Evolutionary conservation across 2,329 filamentous ascomycete genomes (phyloP).

Genomic region (Paracoccidioides lutzii): DNA sequence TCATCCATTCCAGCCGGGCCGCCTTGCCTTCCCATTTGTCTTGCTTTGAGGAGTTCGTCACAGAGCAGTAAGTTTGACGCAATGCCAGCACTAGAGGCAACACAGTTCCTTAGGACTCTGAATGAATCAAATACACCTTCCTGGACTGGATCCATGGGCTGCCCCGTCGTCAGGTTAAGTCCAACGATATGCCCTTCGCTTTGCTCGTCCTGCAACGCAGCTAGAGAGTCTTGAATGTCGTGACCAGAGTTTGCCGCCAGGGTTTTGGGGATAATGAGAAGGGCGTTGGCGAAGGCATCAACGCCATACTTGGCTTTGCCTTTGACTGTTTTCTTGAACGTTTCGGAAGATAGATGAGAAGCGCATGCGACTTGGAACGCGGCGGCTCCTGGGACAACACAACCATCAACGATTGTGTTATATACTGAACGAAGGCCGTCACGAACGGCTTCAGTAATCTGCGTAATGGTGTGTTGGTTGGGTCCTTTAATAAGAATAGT

Average conservation of each 20-base stretch:
- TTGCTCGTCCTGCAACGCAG: conserved; percentile 73
- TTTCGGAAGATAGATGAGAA: conserved; percentile 71
- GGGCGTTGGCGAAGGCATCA: conserved; percentile 82
- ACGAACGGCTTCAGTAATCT: conserved; percentile 91
- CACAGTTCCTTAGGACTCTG: conserved; percentile 82
- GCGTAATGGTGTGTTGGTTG: conserved; percentile 89
- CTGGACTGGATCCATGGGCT: conserved; percentile 88
- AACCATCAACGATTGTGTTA: conserved; percentile 98
- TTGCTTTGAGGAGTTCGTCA: conserved; percentile 92
- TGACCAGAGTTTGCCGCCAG: conserved; percentile 91
- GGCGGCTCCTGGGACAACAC: conserved; percentile 85
- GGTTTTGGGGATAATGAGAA: conserved; percentile 94
- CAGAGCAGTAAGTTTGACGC: conserved; percentile 90
- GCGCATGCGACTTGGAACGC: conserved; percentile 94
- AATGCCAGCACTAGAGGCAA: conserved; percentile 88
- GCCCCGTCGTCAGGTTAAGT: conserved; percentile 71
- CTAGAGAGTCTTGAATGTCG: conserved; percentile 89
- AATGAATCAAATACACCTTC: conserved; percentile 94
- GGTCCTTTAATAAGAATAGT: conserved; percentile 96
- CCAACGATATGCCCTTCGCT: conserved; percentile 75
- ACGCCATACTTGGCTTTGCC: conserved; percentile 97
- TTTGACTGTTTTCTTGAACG: conserved; percentile 81
- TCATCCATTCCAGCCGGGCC: conserved; percentile 33
- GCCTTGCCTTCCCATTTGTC: conserved; percentile 62
- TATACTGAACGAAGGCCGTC: conserved; percentile 93